Evolutionary conservation across 108 stramenopile species (phyloP), one percentile per base, ranked within the genome.

Genomic region (Nitzschia putrida): DNA sequence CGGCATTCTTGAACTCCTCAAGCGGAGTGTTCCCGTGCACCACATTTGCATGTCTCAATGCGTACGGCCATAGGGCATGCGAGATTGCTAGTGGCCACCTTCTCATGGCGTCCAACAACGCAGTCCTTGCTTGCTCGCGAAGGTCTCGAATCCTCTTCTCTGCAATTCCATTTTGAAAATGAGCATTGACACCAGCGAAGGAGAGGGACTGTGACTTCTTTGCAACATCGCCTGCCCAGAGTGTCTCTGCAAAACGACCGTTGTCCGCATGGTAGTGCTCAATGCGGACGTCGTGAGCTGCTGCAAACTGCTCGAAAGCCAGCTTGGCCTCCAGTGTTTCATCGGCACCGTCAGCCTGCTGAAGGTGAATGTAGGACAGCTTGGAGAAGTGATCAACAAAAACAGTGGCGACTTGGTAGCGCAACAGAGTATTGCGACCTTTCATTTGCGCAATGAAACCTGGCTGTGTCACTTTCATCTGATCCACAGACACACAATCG

Each of bases 261-360:
- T 88, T 88, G 58, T 88, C 84, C 6, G 82, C 82, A 43, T 83
- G 82, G 49, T 83, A 88, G 11, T 57, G 54, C 20, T 73, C 40
- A 7, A 80, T 57, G 34, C 11, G 63, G 0, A 76, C 50, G 4
- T 68, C 71, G 29, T 43, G 53, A 20, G 49, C 42, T 3, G 7
- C 0, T 0, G 70, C 45, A 42, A 69, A 50, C 6, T 24, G 45
- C 57, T 85, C 84, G 50, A 79, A 85, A 0, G 84, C 81, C 39
- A 24, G 12, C 53, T 80, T 82, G 0, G 64, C 81, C 7, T 68
- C n/a, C 0, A 82, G 34, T 0, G 81, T 82, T 44, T 82, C 84
- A 10, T 82, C 68, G 0, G 68, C 63, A 0, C 57, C 34, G 2
- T 66, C 42, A 22, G 74, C 57, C 42, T 69, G 54, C 52, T 73